Percentiles rank a stretch among this genome's conserved stretches.
Evolutionary conservation across 352 stramenopile genomes (phyloP).

Genomic region (Globisporangium splendens): DNA sequence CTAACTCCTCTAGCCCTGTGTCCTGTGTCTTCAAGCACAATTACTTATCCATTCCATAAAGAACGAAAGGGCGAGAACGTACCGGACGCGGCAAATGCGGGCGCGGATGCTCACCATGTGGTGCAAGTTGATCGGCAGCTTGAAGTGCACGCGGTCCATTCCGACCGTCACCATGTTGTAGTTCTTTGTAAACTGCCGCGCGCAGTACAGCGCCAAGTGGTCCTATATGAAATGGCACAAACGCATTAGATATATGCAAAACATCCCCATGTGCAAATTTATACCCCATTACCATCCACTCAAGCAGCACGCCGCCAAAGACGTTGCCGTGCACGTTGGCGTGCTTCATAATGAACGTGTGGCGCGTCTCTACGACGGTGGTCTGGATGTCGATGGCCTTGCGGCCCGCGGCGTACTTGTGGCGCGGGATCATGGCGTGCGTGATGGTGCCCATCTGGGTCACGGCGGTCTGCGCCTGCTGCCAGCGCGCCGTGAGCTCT

Average conservation of each 20-base stretch:
- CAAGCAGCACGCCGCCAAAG: slow-evolving; percentile 39
- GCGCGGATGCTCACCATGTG: slow-evolving; percentile 64
- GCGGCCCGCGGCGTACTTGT: slow-evolving; percentile 7
- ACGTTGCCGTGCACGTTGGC: slow-evolving; percentile 34
- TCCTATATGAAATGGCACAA: slow-evolving; percentile 24
- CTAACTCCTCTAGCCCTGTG: too few species aligned
- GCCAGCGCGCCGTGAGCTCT: slow-evolving; percentile 27
- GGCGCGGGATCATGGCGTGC: slow-evolving; percentile 25
- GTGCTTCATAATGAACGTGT: slow-evolving; percentile 38
- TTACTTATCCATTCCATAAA: too few species aligned
- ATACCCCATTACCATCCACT: slow-evolving; percentile 30
- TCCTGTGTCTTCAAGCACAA: too few species aligned
- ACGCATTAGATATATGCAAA: neutral
- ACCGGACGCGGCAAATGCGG: slow-evolving; percentile 63
- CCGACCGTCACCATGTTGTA: slow-evolving; percentile 73
- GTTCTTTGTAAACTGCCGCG: slow-evolving; percentile 69
- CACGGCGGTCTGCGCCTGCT: slow-evolving; percentile 25
- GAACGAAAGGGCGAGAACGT: slow-evolving; percentile 9
- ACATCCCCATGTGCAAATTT: neutral
- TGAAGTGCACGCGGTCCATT: slow-evolving; percentile 76
- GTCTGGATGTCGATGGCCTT: slow-evolving; percentile 24
- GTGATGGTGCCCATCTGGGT: slow-evolving; percentile 22
- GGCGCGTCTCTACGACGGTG: slow-evolving; percentile 34
- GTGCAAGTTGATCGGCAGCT: slow-evolving; percentile 49
- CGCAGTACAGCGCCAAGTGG: slow-evolving; percentile 60